These are phyloP conservation scores for Citrus inodora DNA, from an alignment of 345 rosid genomes.

Conservation along the genomic window DNA sequence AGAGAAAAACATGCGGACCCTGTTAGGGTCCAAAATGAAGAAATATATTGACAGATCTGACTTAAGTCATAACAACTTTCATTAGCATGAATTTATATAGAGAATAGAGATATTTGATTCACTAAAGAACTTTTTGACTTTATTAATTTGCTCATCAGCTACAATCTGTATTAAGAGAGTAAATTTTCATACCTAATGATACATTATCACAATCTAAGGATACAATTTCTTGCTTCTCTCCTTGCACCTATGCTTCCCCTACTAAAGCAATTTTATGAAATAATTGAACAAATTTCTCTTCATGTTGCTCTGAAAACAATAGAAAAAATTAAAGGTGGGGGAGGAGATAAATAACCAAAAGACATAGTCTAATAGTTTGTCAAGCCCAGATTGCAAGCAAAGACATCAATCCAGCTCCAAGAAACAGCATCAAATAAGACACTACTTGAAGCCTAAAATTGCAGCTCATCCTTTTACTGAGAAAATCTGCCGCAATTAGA, in stretches of 20 bases:
- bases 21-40: too few relatives aligned
- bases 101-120: too few relatives aligned
- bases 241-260: not conserved
- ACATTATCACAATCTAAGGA: not conserved
- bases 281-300: not conserved
- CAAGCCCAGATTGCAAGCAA: slow-evolving; percentile 79
- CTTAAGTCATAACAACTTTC: too few relatives aligned
- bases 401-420: slow-evolving; percentile 95
- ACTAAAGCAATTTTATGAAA: not conserved
- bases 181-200: not conserved
- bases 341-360: not conserved
- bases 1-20: too few relatives aligned
- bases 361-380: not conserved
- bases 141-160: too few relatives aligned
- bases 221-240: not conserved
- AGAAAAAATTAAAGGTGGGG: not conserved
- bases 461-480: slow-evolving; percentile 88
- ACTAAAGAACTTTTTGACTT: too few relatives aligned
- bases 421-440: slow-evolving; percentile 69
- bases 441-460: slow-evolving; percentile 70
- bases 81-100: too few relatives aligned
- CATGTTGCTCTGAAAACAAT: not conserved
- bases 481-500: slow-evolving; percentile 88
- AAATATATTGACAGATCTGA: too few relatives aligned
- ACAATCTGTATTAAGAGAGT: too few relatives aligned